Base-by-base conservation (phyloP, 345 rosid species). In the Theobroma cacao region DNA sequence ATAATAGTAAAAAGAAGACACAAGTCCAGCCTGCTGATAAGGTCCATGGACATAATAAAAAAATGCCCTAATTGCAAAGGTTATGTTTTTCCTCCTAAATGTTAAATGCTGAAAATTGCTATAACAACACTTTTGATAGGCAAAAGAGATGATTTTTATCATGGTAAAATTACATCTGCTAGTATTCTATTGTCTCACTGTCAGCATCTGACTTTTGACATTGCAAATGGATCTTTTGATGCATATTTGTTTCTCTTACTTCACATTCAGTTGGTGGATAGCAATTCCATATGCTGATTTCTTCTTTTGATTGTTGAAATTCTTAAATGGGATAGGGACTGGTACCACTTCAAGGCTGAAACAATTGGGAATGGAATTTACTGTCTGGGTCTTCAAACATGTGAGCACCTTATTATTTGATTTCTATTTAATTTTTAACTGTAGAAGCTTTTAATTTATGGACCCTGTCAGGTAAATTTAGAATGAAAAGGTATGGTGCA, bases 341-440 rank as follows among this genome's bases (percentile, higher is more conserved):
- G 91, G 91, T 80, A 93, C 98, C 71, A 95, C 97, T 64, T 86
- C 90, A 78, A 91, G 97, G 90, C 82, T 95, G 86, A 93, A 91
- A 90, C 99, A 92, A 82, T 81, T 93, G 86, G 98, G 99, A 75
- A 95, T 95, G 99, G 99, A 95, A 84, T 95, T 95, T 85, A 91
- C 98, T 43, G 98, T 95, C 65, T 95, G 98, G 99, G 99, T 92
- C 77, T 95, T 95, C 83, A 95, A 95, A 89, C 99, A 95, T 82
- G 98, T 95, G 88, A 90, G 88, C 72, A 53, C 78, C 52, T 65
- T 78, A 41, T 72, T 50, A 34, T 48, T 84, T 68, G 62, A 38
- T 80, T 79, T 77, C 56, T 14, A 9, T 80, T 81, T 31, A 78
- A 65, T 68, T 62, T 80, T 24, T 67, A 63, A 65, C 63, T 41